A percentile compares a stretch with the other conserved stretches of the same genome.
These are phyloP conservation scores for Bondarzewia mesenterica DNA, from an alignment of 1,284 basidiomycete species.

Conservation along the genomic window DNA sequence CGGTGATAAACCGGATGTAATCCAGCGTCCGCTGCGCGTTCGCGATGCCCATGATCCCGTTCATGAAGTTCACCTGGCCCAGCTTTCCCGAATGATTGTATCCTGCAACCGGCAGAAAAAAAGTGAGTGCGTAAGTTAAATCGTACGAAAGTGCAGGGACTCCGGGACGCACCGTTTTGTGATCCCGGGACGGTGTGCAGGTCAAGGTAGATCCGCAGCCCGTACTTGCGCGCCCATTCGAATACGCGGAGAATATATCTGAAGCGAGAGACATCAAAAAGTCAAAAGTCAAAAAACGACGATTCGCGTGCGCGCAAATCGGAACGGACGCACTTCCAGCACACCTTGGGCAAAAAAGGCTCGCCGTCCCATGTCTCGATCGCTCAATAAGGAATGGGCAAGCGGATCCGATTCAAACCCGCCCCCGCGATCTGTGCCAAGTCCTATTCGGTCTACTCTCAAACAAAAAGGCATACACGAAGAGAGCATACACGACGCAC, in stretches of 20 bases:
- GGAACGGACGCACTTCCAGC: conserved; percentile 45
- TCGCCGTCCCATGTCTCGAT: conserved; percentile 72
- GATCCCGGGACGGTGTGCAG: conserved; percentile 77
- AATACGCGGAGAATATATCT: conserved; percentile 69
- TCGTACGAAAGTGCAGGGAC: too few species aligned
- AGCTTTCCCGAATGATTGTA: conserved; percentile 44
- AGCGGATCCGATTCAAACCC: conserved; percentile 79
- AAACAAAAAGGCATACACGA: too few species aligned
- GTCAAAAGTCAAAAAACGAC: too few species aligned
- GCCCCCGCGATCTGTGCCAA: conserved; percentile 88
- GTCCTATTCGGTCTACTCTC: conserved; percentile 85
- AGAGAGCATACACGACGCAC: too few species aligned
- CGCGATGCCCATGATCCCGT: conserved; percentile 62
- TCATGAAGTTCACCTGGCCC: conserved; percentile 54
- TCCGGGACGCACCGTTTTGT: conserved; percentile 72
- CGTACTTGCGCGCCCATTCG: conserved; percentile 88
- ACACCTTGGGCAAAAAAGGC: conserved; percentile 69
- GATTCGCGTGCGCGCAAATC: too few species aligned
- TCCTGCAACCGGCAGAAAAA: conserved; percentile 20
- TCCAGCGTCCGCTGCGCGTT: conserved; percentile 65
- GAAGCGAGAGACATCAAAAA: too few species aligned
- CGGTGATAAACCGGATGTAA: conserved; percentile 57
- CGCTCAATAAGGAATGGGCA: conserved; percentile 85
- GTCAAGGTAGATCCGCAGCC: conserved; percentile 80
- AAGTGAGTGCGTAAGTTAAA: too few species aligned